Conservation (phyloP, 441 rosid genomes). For the Metrosideros polymorpha region DNA sequence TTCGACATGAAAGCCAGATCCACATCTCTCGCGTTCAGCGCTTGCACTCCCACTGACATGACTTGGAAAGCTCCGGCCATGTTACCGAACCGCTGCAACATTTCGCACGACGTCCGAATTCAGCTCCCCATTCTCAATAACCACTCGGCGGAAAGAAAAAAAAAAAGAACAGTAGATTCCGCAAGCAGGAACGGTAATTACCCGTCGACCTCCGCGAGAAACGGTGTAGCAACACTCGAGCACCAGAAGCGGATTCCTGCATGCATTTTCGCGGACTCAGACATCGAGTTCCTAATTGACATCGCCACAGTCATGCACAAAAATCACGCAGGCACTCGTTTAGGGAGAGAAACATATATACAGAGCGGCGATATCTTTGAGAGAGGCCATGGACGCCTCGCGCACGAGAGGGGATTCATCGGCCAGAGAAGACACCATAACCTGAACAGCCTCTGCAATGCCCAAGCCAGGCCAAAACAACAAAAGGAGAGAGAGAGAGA, state of each 20-base stretch:
- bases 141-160: background rate
- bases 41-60: slow-evolving; percentile 75
- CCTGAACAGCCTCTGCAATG: slow-evolving; percentile 79
- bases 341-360: slow-evolving; percentile 9
- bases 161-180: background rate
- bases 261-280: slow-evolving; percentile 11
- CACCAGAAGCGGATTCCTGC: slow-evolving; percentile 91
- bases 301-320: background rate
- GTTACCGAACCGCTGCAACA: slow-evolving; percentile 72
- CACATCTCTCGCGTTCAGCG: slow-evolving; percentile 44
- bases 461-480: background rate
- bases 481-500: background rate
- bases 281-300: background rate
- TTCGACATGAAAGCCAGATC: slow-evolving; percentile 72
- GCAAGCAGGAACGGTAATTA: slow-evolving; percentile 9
- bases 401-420: slow-evolving; percentile 78
- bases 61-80: slow-evolving; percentile 97
- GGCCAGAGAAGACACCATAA: slow-evolving; percentile 71
- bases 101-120: background rate
- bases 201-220: slow-evolving; percentile 94
- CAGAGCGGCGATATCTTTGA: slow-evolving; percentile 69
- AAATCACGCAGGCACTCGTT: background rate
- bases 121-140: background rate
- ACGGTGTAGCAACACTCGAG: slow-evolving; percentile 84
- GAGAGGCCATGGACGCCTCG: slow-evolving; percentile 81